Evolutionary conservation across 139 green algal genomes (phyloP).

Genomic region (Chloropicon primus): DNA sequence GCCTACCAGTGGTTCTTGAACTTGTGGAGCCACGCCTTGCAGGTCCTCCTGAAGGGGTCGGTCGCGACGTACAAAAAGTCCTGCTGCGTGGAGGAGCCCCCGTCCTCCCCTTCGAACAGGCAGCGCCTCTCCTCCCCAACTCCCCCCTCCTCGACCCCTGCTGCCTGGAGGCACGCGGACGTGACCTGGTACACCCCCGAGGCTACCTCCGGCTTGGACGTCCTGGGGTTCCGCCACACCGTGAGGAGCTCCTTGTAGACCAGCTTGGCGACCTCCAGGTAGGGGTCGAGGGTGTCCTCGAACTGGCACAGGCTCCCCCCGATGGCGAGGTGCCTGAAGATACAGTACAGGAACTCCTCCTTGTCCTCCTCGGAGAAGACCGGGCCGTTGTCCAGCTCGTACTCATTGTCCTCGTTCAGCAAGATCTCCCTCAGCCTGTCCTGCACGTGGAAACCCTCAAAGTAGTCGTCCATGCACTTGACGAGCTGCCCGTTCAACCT

Average conservation of each 20-base stretch:
- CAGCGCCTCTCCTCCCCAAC: background rate
- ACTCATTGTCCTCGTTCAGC: background rate
- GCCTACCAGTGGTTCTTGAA: background rate
- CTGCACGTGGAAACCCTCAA: background rate
- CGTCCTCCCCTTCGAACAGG: too few species aligned
- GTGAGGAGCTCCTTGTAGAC: conserved; percentile 5
- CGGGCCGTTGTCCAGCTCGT: background rate
- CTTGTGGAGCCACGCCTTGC: background rate
- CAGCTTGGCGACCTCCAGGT: background rate
- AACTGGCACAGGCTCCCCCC: background rate
- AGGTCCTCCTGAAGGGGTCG: background rate
- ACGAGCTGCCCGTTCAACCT: background rate
- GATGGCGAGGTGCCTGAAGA: background rate
- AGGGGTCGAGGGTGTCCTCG: background rate
- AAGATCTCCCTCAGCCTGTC: background rate
- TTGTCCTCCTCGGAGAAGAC: background rate
- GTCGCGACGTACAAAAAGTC: background rate
- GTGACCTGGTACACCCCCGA: conserved; percentile 1
- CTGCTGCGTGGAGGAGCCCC: too few species aligned
- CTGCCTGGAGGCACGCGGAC: background rate
- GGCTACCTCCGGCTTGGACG: background rate
- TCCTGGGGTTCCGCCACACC: background rate
- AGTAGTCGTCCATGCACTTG: conserved; percentile 5
- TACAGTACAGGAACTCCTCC: background rate
- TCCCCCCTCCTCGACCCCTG: background rate